Evolutionary conservation across 208 protist species (phyloP).

Genomic region (Leptomonas pyrrhocoris): DNA sequence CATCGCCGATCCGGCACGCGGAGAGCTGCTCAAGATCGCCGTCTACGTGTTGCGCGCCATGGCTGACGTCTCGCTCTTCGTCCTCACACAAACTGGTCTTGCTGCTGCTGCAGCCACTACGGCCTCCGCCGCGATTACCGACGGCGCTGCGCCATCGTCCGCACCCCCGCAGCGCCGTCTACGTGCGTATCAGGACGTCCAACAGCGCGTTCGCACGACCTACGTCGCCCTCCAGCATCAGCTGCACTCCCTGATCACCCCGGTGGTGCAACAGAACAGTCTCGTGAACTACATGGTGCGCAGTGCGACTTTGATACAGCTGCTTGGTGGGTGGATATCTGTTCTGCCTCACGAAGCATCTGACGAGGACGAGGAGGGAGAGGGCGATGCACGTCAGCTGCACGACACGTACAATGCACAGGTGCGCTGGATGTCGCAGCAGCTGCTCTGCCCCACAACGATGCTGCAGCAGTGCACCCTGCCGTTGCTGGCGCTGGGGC

Average conservation of each 20-base stretch:
- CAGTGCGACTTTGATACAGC: conserved; percentile 80
- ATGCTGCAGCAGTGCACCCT: conserved; percentile 37
- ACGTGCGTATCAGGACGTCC: conserved; percentile 21
- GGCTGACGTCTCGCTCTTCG: conserved; percentile 36
- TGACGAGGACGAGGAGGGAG: conserved; percentile 6
- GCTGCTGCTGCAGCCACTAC: neutral
- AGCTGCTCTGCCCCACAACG: conserved; percentile 26
- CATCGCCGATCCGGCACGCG: conserved; percentile 63
- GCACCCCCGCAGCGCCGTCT: conserved; percentile 5
- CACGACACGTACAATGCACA: conserved; percentile 27
- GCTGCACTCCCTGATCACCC: conserved; percentile 46
- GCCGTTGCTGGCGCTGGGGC: conserved; percentile 55
- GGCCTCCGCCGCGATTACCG: too few relatives aligned
- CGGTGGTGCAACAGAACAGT: conserved; percentile 60
- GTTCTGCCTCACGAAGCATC: conserved; percentile 47
- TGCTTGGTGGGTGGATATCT: conserved; percentile 71
- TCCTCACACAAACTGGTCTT: conserved; percentile 34
- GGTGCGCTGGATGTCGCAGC: conserved; percentile 45
- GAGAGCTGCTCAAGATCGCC: conserved; percentile 68
- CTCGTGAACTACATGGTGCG: conserved; percentile 87
- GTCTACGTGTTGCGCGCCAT: conserved; percentile 67
- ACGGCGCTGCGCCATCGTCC: neutral
- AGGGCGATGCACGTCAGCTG: conserved; percentile 1
- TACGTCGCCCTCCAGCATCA: conserved; percentile 61
- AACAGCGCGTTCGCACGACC: conserved; percentile 28